A percentile compares a stretch with the other conserved stretches of the same genome.
Evolutionary conservation across 192 early-diverging fungal genomes (phyloP).

Genomic region (Linnemannia zychae): DNA sequence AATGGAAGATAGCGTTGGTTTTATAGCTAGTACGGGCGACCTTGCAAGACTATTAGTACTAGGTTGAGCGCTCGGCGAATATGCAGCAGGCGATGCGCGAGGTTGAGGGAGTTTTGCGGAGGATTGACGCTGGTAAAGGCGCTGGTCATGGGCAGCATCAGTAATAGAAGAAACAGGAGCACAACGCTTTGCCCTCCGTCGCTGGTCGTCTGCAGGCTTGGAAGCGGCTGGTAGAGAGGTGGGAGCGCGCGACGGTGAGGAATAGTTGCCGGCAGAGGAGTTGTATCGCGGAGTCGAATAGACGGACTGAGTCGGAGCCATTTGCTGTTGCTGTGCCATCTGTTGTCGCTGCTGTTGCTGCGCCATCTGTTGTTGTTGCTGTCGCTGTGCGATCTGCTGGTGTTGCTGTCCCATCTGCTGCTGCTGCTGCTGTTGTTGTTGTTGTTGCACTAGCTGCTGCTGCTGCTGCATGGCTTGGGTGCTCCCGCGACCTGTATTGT

Average conservation of each 20-base stretch:
- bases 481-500: constrained; percentile 7
- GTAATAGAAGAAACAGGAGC: constrained; percentile 8
- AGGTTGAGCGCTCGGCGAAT: background rate
- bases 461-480: too few species aligned
- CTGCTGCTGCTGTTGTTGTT: constrained; percentile 5
- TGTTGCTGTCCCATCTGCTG: too few species aligned
- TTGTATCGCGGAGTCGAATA: background rate
- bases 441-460: too few species aligned
- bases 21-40: too few species aligned
- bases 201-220: background rate
- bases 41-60: background rate
- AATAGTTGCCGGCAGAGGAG: background rate
- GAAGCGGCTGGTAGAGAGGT: background rate
- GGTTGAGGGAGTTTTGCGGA: background rate
- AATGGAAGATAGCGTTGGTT: background rate
- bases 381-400: background rate
- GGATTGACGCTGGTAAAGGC: background rate
- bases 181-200: background rate
- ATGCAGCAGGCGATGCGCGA: too few species aligned
- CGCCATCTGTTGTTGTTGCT: background rate
- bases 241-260: background rate
- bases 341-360: background rate
- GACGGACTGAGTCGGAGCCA: too few species aligned
- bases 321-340: too few species aligned
- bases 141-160: background rate